Evolutionary conservation across 2,329 filamentous ascomycete species (phyloP).

Genomic region (Rhexocercosporidium sp.): DNA sequence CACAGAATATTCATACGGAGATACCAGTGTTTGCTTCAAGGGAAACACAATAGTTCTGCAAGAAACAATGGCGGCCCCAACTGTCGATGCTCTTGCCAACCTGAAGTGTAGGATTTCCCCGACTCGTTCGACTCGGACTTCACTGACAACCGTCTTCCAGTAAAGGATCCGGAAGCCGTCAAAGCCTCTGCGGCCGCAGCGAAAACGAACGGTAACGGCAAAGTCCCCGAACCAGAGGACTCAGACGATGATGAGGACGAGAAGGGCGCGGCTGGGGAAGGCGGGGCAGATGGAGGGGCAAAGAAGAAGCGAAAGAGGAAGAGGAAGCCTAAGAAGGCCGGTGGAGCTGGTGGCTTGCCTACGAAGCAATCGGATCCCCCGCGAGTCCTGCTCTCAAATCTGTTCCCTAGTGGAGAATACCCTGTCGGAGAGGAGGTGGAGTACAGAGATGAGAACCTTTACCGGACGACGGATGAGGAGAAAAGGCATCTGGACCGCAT

Average conservation of each 20-base stretch:
- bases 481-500: conserved; percentile 82
- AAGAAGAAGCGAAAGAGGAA: conserved; percentile 74
- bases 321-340: conserved; percentile 79
- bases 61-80: conserved; percentile 38
- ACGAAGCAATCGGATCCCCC: conserved; percentile 80
- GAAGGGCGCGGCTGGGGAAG: conserved; percentile 44
- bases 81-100: conserved; percentile 90
- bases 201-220: conserved; percentile 33
- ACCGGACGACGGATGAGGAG: conserved; percentile 82
- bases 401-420: conserved; percentile 76
- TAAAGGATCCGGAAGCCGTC: conserved; percentile 40
- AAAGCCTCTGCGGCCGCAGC: conserved; percentile 37
- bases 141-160: conserved; percentile 25
- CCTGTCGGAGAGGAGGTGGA: conserved; percentile 80
- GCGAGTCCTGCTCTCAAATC: conserved; percentile 71
- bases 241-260: conserved; percentile 60
- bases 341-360: conserved; percentile 65
- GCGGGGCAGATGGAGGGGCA: conserved; percentile 45
- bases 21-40: background rate
- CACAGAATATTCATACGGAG: background rate
- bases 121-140: conserved; percentile 3
- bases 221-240: conserved; percentile 46
- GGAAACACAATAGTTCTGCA: conserved; percentile 12
- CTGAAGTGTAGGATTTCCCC: conserved; percentile 87
- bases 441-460: conserved; percentile 77